Evolutionary conservation across 192 early-diverging fungal species (phyloP).

Genomic region (Rhizophagus sp.): DNA sequence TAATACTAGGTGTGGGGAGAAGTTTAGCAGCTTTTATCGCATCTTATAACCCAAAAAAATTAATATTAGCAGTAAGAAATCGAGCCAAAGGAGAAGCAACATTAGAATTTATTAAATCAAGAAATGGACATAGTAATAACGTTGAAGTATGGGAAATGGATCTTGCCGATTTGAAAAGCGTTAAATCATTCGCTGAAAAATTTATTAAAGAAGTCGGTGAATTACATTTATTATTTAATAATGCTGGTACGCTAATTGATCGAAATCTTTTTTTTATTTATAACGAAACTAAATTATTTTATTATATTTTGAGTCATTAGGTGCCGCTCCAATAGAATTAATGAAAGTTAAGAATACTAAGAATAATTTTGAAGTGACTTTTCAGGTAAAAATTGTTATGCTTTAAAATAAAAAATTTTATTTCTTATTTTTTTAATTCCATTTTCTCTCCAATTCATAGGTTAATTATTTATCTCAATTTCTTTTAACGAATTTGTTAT

Average conservation of each 20-base stretch:
- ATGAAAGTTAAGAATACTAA: not conserved
- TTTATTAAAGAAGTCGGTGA: not conserved
- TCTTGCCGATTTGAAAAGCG: not conserved
- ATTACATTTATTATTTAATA: not conserved
- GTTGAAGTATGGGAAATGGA: not conserved
- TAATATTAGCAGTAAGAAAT: not conserved
- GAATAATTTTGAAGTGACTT: not conserved
- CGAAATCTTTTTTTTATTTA: not conserved
- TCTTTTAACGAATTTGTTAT: not conserved
- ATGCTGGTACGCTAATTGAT: not conserved
- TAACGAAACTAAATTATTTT: not conserved
- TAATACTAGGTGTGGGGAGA: not conserved
- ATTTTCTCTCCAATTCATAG: not conserved
- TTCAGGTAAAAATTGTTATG: not conserved
- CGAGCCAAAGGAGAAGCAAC: not conserved
- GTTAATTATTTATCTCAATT: conserved; percentile 11
- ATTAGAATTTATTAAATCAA: not conserved
- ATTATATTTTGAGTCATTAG: not conserved
- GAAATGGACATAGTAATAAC: not conserved
- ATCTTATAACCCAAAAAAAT: not conserved
- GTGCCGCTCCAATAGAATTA: not conserved
- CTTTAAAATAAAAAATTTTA: too few relatives aligned
- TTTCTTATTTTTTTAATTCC: too few relatives aligned
- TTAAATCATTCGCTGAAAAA: not conserved
- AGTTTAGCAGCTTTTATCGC: not conserved